Conservation (phyloP, 139 green algal genomes). For the Chlamydomonas asymmetrica region DNA sequence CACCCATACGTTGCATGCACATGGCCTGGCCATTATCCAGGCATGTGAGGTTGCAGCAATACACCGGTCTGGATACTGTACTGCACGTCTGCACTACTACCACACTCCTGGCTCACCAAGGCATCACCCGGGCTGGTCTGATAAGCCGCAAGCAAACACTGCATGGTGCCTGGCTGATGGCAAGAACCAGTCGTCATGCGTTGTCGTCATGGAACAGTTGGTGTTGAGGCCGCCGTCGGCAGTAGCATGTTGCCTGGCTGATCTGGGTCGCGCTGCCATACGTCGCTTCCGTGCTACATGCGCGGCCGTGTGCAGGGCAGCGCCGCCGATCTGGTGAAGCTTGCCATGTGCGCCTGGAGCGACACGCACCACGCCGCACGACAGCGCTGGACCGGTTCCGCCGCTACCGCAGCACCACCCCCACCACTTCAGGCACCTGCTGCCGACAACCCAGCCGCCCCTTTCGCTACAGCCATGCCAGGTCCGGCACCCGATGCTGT, state of each 20-base stretch:
- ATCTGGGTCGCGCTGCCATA: background rate
- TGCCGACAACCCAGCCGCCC: background rate
- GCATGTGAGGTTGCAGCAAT: background rate
- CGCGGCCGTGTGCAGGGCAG: conserved; percentile 32
- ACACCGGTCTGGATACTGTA: too few relatives aligned
- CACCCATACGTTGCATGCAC: background rate
- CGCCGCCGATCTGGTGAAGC: conserved; percentile 65
- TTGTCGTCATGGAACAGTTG: background rate
- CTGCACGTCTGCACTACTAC: too few relatives aligned
- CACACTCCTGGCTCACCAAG: too few relatives aligned
- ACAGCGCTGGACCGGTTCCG: background rate
- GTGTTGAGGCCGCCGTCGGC: background rate
- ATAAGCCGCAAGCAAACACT: too few relatives aligned
- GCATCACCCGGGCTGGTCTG: too few relatives aligned
- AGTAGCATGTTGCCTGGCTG: background rate
- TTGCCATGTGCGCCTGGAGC: conserved; percentile 49
- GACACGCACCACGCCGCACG: conserved; percentile 4
- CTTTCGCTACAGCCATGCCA: background rate
- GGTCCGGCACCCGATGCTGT: background rate
- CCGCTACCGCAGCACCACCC: background rate
- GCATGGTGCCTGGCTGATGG: background rate
- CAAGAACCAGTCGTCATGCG: background rate
- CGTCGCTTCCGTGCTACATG: too few relatives aligned
- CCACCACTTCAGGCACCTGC: background rate
- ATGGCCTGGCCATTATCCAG: background rate